A percentile compares a stretch with the other conserved stretches of the same genome.
phyloP scores from a whole-genome alignment of 2,329 filamentous ascomycete genomes.

The Magnaporthiopsis rhizophila region DNA sequence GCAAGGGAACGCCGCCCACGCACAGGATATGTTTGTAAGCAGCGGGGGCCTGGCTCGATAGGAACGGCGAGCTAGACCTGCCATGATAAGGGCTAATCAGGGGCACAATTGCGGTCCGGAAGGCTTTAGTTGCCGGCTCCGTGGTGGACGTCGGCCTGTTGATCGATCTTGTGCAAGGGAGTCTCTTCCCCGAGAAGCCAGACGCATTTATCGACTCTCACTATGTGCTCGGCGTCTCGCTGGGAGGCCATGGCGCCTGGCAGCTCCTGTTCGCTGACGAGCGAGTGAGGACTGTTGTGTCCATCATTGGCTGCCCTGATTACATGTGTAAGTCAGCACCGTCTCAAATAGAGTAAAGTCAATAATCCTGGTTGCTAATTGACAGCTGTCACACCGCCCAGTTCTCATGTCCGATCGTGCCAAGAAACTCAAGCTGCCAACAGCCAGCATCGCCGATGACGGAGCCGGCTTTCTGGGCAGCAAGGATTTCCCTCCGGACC shows the following conservation, averaged over 20 bases:
- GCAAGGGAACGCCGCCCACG: slow-evolving; percentile 70
- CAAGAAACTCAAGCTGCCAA: slow-evolving; percentile 54
- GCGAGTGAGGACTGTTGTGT: slow-evolving; percentile 67
- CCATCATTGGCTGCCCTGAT: slow-evolving; percentile 85
- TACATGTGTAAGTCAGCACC: slow-evolving; percentile 54
- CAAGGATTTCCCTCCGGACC: slow-evolving; percentile 62
- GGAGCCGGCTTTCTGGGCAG: slow-evolving; percentile 66
- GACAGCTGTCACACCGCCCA: not conserved
- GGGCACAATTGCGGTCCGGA: not conserved
- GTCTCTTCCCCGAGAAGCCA: slow-evolving; percentile 51
- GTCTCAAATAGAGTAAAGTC: not conserved
- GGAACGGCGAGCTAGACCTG: too few relatives aligned
- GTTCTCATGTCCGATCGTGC: slow-evolving; percentile 73
- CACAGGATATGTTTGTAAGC: slow-evolving; percentile 73
- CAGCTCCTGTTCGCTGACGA: slow-evolving; percentile 71
- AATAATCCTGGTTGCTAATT: not conserved
- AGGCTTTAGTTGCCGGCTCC: slow-evolving; percentile 60
- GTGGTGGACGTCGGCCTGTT: slow-evolving; percentile 67
- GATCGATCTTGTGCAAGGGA: slow-evolving; percentile 70
- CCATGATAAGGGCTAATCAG: not conserved
- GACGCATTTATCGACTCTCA: slow-evolving; percentile 48
- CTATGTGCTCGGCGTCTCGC: slow-evolving; percentile 70
- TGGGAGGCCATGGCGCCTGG: slow-evolving; percentile 87
- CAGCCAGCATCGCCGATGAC: slow-evolving; percentile 47
- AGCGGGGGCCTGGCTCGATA: too few relatives aligned